Evolutionary conservation across 2,329 filamentous ascomycete genomes (phyloP).

Genomic region (Paracoccidioides brasiliensis): DNA sequence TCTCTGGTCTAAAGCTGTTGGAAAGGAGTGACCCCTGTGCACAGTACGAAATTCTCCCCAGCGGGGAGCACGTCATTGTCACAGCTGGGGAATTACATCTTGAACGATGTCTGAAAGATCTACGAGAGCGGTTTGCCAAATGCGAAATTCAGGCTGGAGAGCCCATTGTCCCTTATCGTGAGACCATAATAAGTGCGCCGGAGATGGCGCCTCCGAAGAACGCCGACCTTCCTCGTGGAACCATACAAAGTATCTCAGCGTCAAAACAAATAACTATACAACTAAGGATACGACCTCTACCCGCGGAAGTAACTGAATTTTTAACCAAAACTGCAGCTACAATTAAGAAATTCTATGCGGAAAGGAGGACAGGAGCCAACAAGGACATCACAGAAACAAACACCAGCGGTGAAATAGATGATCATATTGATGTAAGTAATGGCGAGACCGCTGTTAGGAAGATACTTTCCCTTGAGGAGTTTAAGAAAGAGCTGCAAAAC

Average conservation of each 20-base stretch:
- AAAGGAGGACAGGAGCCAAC: slow-evolving; percentile 43
- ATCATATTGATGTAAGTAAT: slow-evolving; percentile 37
- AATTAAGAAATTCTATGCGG: slow-evolving; percentile 66
- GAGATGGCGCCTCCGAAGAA: slow-evolving; percentile 88
- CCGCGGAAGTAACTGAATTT: slow-evolving; percentile 68
- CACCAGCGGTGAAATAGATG: slow-evolving; percentile 29
- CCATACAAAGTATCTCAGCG: slow-evolving; percentile 58
- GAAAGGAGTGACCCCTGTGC: slow-evolving; percentile 94
- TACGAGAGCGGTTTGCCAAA: slow-evolving; percentile 80
- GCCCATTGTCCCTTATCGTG: slow-evolving; percentile 88
- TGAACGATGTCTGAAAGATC: slow-evolving; percentile 83
- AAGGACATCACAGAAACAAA: slow-evolving; percentile 24
- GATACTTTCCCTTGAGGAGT: slow-evolving; percentile 57
- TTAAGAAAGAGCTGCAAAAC: slow-evolving; percentile 56
- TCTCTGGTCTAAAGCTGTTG: slow-evolving; percentile 69
- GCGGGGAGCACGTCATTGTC: slow-evolving; percentile 85
- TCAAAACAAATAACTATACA: slow-evolving; percentile 76
- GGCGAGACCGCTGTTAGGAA: slow-evolving; percentile 47
- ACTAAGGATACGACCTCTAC: slow-evolving; percentile 66
- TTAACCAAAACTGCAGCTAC: slow-evolving; percentile 65
- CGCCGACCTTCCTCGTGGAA: slow-evolving; percentile 74
- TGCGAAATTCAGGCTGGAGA: slow-evolving; percentile 92
- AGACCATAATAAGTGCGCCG: slow-evolving; percentile 73
- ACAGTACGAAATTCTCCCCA: slow-evolving; percentile 84
- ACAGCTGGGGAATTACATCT: slow-evolving; percentile 92